Evolutionary conservation across 176 grass and related monocot species (phyloP), one percentile per base, ranked within the genome.

Genomic region (Lolium rigidum): DNA sequence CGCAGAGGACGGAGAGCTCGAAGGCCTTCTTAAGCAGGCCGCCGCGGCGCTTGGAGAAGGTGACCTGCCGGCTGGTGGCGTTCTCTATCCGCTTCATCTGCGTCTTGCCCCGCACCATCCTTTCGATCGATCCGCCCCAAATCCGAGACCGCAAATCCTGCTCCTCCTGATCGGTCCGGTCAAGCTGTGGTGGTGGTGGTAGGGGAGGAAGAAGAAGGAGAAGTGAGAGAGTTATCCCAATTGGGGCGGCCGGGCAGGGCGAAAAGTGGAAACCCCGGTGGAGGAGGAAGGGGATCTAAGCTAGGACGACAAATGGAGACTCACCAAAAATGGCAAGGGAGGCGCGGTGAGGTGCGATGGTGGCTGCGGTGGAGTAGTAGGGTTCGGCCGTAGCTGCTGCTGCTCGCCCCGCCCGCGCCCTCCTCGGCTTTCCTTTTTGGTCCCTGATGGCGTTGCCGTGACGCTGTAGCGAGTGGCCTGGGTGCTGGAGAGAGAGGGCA

Each of bases 1-100:
- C 93, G 92, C 96, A 98, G 56, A 98, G 91, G 43, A 95, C 82
- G 82, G 93, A 89, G 81, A 98, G 93, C 88, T 98, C 96, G 84
- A 84, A 89, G 47, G 96, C 96, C 90, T 98, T 98, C 90, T 98
- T 98, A 35, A 98, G 88, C 50, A 98, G 81, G 5, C 96, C 93
- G 61, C 83, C 94, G 66, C 94, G 86, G 75, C 96, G 93, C 84
- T 98, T 98, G 66, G 93, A 94, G 88, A 98, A 98, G 82, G 96
- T 95, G 9, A 98, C 96, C 90, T 95, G 96, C 21, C 96, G 77
- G 77, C 80, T 91, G 17, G 93, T 90, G 2, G 80, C 39, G 76
- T 94, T 95, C 88, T 98, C 96, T 86, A 98, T 98, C 79, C 88
- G 66, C 84, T 82, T 94, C 86, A 95, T 51, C 86, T 95, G 81